Evolutionary conservation across 208 protist species (phyloP).

Genomic region (Phytomonas francai): DNA sequence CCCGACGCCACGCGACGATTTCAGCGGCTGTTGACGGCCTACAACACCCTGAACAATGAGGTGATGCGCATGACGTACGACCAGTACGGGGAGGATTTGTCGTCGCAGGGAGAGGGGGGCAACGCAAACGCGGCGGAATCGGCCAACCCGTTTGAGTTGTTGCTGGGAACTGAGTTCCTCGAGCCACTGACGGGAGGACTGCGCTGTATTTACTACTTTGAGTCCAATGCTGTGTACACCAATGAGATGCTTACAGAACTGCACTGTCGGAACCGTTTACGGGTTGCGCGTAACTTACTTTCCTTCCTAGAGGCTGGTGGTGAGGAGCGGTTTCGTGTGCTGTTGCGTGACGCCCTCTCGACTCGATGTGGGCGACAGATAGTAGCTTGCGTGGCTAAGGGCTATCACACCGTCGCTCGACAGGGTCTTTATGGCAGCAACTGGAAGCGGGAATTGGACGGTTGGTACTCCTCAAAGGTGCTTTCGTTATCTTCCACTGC

Average conservation of each 20-base stretch:
- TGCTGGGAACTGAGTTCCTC: constrained; percentile 31
- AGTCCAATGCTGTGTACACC: constrained; percentile 17
- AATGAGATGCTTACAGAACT: constrained; percentile 19
- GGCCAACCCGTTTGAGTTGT: constrained; percentile 28
- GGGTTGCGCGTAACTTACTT: constrained; percentile 34
- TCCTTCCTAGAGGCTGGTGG: constrained; percentile 23
- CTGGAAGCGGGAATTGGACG: constrained; percentile 35
- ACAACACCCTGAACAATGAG: constrained; percentile 58
- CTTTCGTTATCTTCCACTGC: constrained; percentile 13
- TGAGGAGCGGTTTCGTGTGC: not conserved
- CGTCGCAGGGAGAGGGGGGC: constrained; percentile 2
- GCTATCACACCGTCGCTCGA: constrained; percentile 32
- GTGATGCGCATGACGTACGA: constrained; percentile 46
- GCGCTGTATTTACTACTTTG: constrained; percentile 23
- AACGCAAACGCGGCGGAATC: constrained; percentile 9
- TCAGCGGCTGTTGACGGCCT: constrained; percentile 50
- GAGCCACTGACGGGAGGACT: constrained; percentile 41
- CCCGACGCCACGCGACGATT: constrained; percentile 34
- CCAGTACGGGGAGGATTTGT: constrained; percentile 18
- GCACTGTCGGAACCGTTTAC: constrained; percentile 29
- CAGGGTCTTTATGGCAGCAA: constrained; percentile 25
- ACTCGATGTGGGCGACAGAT: constrained; percentile 28
- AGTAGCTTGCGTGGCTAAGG: constrained; percentile 37
- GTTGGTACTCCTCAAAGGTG: constrained; percentile 27
- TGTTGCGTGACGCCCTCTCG: constrained; percentile 39